Percentiles rank a stretch among this genome's conserved stretches.
phyloP scores from a whole-genome alignment of 2,329 filamentous ascomycete species.

The Botryotinia globosa region DNA sequence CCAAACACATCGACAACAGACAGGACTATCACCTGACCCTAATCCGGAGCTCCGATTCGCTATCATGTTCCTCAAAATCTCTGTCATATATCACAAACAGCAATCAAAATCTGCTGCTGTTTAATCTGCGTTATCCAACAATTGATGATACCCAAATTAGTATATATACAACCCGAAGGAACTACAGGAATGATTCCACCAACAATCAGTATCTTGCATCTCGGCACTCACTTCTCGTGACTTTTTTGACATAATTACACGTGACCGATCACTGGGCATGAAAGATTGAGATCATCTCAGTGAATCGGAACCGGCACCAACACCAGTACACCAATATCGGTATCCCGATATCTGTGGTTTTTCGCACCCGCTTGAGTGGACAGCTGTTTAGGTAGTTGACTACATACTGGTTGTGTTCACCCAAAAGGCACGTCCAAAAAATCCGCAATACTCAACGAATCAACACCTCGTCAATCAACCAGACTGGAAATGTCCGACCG shows the following conservation, averaged over 20 bases:
- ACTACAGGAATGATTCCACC: neutral
- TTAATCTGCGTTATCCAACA: neutral
- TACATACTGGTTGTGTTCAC: neutral
- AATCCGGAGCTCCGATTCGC: constrained; percentile 3
- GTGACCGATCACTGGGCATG: neutral
- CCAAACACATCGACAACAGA: neutral
- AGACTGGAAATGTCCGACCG: neutral
- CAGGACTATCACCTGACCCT: neutral
- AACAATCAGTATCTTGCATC: neutral
- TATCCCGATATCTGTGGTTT: neutral
- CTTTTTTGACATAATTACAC: neutral
- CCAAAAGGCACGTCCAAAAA: neutral
- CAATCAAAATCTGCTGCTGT: neutral
- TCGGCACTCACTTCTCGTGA: neutral
- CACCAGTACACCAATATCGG: neutral
- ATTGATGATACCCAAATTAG: neutral
- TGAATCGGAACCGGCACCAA: neutral
- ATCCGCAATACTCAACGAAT: neutral
- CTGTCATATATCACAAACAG: neutral
- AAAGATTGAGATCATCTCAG: neutral
- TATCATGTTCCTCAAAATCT: neutral
- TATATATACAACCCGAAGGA: neutral
- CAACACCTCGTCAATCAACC: neutral
- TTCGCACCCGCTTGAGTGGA: neutral
- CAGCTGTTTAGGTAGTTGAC: neutral